These are phyloP conservation scores for Anaeramoeba flamelloides DNA, from an alignment of 78 protist species.

Conservation along the genomic window DNA sequence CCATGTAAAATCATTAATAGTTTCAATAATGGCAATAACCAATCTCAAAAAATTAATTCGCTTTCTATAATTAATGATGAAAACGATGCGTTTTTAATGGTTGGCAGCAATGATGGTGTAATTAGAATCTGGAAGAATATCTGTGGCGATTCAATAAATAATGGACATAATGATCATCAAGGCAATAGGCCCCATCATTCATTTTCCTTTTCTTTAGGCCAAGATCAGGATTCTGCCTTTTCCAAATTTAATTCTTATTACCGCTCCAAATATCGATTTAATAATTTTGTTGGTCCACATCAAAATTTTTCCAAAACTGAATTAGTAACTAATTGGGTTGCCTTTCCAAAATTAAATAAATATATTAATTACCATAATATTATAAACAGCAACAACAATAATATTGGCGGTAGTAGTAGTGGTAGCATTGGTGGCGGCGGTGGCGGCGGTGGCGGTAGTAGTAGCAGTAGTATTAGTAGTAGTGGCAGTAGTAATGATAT, in stretches of 20 bases:
- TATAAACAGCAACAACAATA: background rate
- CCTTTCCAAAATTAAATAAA: background rate
- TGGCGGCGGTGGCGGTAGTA: background rate
- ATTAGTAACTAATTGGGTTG: background rate
- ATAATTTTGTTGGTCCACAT: too few species aligned
- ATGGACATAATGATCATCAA: too few species aligned
- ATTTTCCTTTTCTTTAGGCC: too few species aligned
- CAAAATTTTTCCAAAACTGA: too few species aligned
- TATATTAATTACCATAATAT: too few species aligned
- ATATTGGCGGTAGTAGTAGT: background rate
- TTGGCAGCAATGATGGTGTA: background rate
- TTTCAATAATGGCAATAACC: background rate
- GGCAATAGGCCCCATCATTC: too few species aligned
- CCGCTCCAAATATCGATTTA: too few species aligned
- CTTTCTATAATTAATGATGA: background rate
- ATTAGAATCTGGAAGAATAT: background rate
- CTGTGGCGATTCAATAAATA: background rate
- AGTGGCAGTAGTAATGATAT: background rate
- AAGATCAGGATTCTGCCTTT: too few species aligned
- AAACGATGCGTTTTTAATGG: background rate
- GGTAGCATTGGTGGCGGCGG: background rate
- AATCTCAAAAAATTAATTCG: background rate
- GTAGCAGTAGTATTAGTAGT: background rate
- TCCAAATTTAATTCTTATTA: too few species aligned
- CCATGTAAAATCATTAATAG: too few species aligned